These are phyloP conservation scores for Hemileccinum rubropunctum DNA, from an alignment of 768 basidiomycete genomes.

Conservation along the genomic window DNA sequence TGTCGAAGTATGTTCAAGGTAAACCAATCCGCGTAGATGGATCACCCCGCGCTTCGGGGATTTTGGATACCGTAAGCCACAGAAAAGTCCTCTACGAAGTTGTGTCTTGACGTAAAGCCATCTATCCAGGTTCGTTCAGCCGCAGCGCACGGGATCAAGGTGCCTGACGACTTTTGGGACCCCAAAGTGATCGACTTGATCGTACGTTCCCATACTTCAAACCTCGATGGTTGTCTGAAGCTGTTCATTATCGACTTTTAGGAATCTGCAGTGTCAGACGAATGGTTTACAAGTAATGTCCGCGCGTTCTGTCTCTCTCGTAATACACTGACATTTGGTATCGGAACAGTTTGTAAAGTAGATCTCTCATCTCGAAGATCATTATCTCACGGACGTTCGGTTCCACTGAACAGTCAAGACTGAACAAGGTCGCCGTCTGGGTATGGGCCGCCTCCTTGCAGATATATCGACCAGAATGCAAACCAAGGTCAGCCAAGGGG, in stretches of 20 bases:
- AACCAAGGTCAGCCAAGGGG: constrained; percentile 45
- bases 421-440: constrained; percentile 71
- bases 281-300: constrained; percentile 71
- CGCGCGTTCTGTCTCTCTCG: neutral
- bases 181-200: constrained; percentile 55
- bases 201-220: constrained; percentile 34
- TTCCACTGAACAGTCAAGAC: constrained; percentile 52
- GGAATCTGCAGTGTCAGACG: constrained; percentile 72
- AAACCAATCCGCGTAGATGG: constrained; percentile 73
- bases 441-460: constrained; percentile 71
- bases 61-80: constrained; percentile 63
- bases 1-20: constrained; percentile 70
- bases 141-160: constrained; percentile 63
- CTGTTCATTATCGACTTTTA: constrained; percentile 21
- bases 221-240: neutral
- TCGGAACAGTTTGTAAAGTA: constrained; percentile 24
- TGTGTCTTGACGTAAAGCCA: neutral
- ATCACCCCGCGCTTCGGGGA: constrained; percentile 69
- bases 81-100: neutral
- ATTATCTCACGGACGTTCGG: constrained; percentile 1
- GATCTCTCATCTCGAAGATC: neutral
- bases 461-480: constrained; percentile 66
- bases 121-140: constrained; percentile 59
- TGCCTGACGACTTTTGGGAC: constrained; percentile 74
- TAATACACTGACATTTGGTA: constrained; percentile 2